Evolutionary conservation across 2,329 filamentous ascomycete genomes (phyloP).

Genomic region (Microsporum ferrugineum): DNA sequence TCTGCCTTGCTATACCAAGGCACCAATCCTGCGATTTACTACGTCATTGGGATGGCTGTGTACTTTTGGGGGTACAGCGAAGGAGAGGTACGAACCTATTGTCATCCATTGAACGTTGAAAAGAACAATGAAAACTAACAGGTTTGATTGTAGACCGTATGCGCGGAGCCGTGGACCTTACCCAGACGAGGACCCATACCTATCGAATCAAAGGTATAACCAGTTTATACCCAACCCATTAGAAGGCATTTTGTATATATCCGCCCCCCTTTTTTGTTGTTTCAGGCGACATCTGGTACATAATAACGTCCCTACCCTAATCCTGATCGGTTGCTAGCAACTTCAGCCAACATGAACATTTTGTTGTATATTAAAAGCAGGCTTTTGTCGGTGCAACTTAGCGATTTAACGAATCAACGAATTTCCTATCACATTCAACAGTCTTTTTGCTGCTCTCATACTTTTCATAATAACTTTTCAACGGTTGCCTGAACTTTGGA

Average conservation of each 20-base stretch:
- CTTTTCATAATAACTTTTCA: not conserved
- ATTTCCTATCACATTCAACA: not conserved
- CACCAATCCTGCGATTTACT: conserved; percentile 86
- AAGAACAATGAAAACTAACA: conserved; percentile 58
- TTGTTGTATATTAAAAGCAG: not conserved
- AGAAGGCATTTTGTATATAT: not conserved
- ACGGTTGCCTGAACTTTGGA: not conserved
- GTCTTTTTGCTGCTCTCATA: not conserved
- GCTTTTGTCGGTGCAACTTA: not conserved
- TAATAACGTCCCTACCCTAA: not conserved
- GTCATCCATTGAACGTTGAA: conserved; percentile 46
- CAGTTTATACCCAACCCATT: not conserved
- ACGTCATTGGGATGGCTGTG: conserved; percentile 68
- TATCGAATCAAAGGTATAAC: conserved; percentile 20
- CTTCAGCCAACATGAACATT: not conserved
- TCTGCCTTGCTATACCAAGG: conserved; percentile 78
- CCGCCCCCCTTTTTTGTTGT: not conserved
- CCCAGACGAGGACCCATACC: conserved; percentile 38
- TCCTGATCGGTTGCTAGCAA: not conserved
- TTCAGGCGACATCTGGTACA: not conserved
- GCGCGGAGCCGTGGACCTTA: conserved; percentile 58
- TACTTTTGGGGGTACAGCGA: conserved; percentile 98
- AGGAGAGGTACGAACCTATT: conserved; percentile 62
- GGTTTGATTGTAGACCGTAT: conserved; percentile 46
- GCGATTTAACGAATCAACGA: not conserved